Evolutionary conservation across 2,329 filamentous ascomycete species (phyloP).

Genomic region (Zasmidium citrigriseum): DNA sequence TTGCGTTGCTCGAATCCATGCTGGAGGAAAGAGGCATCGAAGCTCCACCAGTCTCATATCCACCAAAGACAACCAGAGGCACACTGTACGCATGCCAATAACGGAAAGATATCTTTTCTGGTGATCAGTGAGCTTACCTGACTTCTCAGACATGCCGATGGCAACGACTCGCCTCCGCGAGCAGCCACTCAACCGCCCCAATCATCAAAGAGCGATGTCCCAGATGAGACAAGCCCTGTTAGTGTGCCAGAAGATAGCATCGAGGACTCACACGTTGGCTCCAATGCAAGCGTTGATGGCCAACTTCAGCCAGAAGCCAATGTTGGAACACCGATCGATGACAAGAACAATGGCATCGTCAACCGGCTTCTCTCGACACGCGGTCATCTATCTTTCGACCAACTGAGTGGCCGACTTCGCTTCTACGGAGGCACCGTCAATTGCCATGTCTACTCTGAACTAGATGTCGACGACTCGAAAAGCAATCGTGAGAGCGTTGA

Average conservation of each 20-base stretch:
- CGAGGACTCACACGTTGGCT: constrained; percentile 14
- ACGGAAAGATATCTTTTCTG: too few relatives aligned
- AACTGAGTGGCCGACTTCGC: constrained; percentile 24
- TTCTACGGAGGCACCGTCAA: constrained; percentile 30
- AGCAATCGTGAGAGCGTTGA: constrained; percentile 15
- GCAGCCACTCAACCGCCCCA: not conserved
- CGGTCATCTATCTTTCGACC: constrained; percentile 30
- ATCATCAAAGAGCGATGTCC: constrained; percentile 6
- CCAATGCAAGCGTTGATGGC: constrained; percentile 12
- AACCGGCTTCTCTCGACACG: constrained; percentile 25
- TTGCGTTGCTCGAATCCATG: constrained; percentile 26
- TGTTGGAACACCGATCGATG: constrained; percentile 22
- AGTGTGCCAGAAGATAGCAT: constrained; percentile 15
- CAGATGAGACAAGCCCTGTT: constrained; percentile 20
- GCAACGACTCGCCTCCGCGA: constrained; percentile 23
- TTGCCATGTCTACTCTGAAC: constrained; percentile 27
- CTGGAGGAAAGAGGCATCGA: constrained; percentile 25
- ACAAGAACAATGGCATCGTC: constrained; percentile 27
- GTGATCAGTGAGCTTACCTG: too few relatives aligned
- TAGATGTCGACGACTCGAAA: constrained; percentile 19
- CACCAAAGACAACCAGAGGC: constrained; percentile 28
- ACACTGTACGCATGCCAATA: constrained; percentile 18
- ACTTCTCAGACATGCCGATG: too few relatives aligned
- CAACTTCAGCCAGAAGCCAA: constrained; percentile 14
- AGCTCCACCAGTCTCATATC: constrained; percentile 25